Conservation (phyloP, 352 stramenopile genomes). For the Phytophthora parvispora region DNA sequence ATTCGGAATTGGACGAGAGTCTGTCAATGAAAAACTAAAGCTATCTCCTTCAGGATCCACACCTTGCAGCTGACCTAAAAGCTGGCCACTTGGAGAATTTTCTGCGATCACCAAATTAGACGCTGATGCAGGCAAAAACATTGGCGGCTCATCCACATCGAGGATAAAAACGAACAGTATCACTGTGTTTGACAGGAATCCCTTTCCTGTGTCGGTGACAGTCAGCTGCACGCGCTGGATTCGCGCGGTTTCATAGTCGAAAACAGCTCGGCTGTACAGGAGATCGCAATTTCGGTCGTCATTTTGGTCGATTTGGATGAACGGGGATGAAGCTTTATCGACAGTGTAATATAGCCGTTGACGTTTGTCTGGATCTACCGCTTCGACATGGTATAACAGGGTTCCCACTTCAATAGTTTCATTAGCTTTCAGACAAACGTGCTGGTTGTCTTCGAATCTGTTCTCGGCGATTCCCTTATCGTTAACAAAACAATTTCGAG, state of each 20-base stretch:
- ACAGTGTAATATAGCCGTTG: constrained; percentile 60
- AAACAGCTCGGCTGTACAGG: constrained; percentile 32
- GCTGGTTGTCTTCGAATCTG: constrained; percentile 54
- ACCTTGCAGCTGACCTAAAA: constrained; percentile 47
- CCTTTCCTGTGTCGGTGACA: constrained; percentile 56
- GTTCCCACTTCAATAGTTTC: constrained; percentile 43
- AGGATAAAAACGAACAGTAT: constrained; percentile 55
- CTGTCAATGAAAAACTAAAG: constrained; percentile 47
- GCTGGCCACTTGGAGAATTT: constrained; percentile 30
- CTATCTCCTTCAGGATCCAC: constrained; percentile 59
- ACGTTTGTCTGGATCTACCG: constrained; percentile 44
- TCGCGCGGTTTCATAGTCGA: constrained; percentile 55
- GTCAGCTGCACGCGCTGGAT: constrained; percentile 52
- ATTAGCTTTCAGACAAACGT: constrained; percentile 51
- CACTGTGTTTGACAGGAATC: constrained; percentile 51
- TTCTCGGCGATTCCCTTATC: constrained; percentile 36
- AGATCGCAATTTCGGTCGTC: constrained; percentile 50
- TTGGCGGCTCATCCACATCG: constrained; percentile 59
- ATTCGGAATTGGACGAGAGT: constrained; percentile 34
- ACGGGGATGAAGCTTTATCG: constrained; percentile 3
- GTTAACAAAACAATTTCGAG: constrained; percentile 63
- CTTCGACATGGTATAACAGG: constrained; percentile 36
- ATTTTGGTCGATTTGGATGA: constrained; percentile 46
- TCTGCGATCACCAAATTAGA: constrained; percentile 42
- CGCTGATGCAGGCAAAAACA: constrained; percentile 36